Base-by-base conservation (phyloP, 1,284 basidiomycete genomes). In the Tilletia horrida region DNA sequence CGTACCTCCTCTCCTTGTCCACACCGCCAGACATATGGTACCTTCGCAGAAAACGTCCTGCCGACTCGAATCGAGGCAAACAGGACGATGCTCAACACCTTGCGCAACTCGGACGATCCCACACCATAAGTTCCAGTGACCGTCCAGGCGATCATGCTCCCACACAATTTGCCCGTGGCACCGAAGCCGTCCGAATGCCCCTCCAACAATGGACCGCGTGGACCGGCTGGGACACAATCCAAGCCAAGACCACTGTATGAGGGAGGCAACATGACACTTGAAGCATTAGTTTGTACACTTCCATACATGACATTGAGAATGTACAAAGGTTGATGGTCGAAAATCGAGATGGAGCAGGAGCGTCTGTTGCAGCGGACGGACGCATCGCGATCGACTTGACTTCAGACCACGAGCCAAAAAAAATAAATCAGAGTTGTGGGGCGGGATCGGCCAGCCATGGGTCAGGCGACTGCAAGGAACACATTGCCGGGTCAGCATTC, bases 1-100 rank as follows among this genome's bases (percentile, higher is more conserved):
- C 86, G 6, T 97, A 97, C 81, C 84, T 94, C n/a, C 81, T 84
- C 65, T 59, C 55, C 55, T 29, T 59, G 16, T 7, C 27, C 27
- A 18, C 55, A 25, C 55, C 55, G 2, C 55, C 55, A n/a, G 13
- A n/a, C 27, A 18, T 59, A 8, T 59, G 55, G 55, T 59, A 59
- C 55, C 55, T 59, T 29, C 55, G 55, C 29, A 25, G 55, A 29
- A 25, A 7, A 11, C 55, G 25, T n/a, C 27, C 27, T 43, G 31
- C n/a, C 21, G n/a, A 27, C 18, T n/a, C n/a, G n/a, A n/a, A n/a
- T n/a, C n/a, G n/a, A n/a, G n/a, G n/a, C n/a, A n/a, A n/a, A n/a
- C n/a, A n/a, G n/a, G n/a, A n/a, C n/a, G n/a, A n/a, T n/a, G n/a
- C n/a, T n/a, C n/a, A n/a, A n/a, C n/a, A n/a, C 35, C 35, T 40